phyloP scores from a whole-genome alignment of 2,329 filamentous ascomycete genomes.

The Penicillium sp. region DNA sequence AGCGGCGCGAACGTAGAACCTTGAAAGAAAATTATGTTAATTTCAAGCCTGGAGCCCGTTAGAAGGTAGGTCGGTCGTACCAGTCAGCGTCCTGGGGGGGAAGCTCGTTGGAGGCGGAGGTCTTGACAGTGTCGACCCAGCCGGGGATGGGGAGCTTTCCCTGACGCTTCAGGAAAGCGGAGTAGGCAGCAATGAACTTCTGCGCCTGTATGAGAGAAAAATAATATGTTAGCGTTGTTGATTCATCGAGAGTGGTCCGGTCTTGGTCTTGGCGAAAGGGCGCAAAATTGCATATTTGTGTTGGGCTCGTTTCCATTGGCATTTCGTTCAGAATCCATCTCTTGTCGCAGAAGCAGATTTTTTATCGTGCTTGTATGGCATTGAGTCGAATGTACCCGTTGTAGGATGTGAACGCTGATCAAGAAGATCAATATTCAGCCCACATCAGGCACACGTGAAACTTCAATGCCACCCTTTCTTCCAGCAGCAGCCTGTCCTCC shows the following conservation, averaged over 20 bases:
- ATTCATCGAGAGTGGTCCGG: conserved; percentile 6
- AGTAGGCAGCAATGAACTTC: conserved; percentile 69
- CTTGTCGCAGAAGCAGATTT: conserved; percentile 8
- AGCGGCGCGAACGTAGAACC: conserved; percentile 82
- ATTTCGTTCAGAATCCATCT: conserved; percentile 8
- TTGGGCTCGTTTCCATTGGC: conserved; percentile 21
- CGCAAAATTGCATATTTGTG: conserved; percentile 16
- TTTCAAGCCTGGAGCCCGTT: background rate
- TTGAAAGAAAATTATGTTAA: conserved; percentile 25
- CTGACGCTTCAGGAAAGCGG: conserved; percentile 70
- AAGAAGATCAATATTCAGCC: background rate
- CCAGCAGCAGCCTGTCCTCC: background rate
- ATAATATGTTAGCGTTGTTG: conserved; percentile 17
- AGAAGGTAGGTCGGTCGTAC: conserved; percentile 61
- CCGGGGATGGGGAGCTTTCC: conserved; percentile 69
- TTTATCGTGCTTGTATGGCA: background rate
- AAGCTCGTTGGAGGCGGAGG: conserved; percentile 92
- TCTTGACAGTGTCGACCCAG: conserved; percentile 99
- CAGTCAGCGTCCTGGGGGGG: conserved; percentile 98
- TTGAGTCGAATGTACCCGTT: background rate
- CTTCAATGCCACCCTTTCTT: background rate
- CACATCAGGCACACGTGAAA: background rate
- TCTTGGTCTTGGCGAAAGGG: conserved; percentile 9
- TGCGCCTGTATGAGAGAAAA: conserved; percentile 51
- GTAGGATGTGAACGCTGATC: background rate